Evolutionary conservation across 2,329 filamentous ascomycete species (phyloP).

Genomic region (Paraconiothyrium brasiliense): DNA sequence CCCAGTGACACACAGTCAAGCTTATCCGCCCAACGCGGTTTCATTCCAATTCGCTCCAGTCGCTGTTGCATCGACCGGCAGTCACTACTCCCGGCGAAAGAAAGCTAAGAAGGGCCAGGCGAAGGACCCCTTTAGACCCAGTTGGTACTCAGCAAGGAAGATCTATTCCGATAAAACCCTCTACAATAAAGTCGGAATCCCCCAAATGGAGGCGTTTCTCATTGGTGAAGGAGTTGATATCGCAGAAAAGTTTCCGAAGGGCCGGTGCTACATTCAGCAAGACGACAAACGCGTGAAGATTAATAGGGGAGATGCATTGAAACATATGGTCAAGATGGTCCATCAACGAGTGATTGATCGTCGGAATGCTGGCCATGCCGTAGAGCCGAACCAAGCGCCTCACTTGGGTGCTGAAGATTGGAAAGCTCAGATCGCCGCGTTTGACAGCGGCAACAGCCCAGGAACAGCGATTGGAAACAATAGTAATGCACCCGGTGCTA

Average conservation of each 20-base stretch:
- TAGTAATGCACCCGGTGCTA: not conserved
- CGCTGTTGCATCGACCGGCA: not conserved
- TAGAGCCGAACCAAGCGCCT: not conserved
- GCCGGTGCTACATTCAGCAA: not conserved
- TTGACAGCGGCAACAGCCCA: not conserved
- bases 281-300: not conserved
- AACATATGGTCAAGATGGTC: not conserved
- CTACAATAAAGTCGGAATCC: not conserved
- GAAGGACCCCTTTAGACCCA: not conserved
- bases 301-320: not conserved
- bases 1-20: not conserved
- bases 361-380: not conserved
- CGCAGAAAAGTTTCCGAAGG: not conserved
- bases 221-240: not conserved
- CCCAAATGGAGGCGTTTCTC: not conserved
- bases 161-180: not conserved
- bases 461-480: not conserved
- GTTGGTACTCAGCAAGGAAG: not conserved
- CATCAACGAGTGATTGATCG: constrained; percentile 1
- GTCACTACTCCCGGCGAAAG: not conserved
- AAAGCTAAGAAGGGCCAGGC: not conserved
- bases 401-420: not conserved
- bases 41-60: not conserved
- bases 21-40: not conserved
- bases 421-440: not conserved